These are phyloP conservation scores for Ogataea polymorpha DNA, from an alignment of 805 yeast genomes.

Conservation along the genomic window DNA sequence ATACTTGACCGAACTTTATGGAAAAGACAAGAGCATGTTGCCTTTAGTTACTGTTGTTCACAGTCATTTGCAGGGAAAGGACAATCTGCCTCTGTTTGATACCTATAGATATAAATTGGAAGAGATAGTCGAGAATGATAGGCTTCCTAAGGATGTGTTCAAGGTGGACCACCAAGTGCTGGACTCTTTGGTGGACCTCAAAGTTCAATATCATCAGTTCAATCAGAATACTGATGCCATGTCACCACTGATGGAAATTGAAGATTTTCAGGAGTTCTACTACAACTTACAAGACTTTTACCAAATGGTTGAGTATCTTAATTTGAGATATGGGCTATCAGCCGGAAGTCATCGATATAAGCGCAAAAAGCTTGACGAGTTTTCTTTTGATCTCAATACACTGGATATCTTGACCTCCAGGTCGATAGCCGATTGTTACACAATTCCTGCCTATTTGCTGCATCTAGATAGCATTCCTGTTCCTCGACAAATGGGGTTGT, in stretches of 20 bases:
- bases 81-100: constrained; percentile 17
- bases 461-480: constrained; percentile 9
- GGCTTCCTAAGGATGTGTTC: constrained; percentile 11
- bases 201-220: constrained; percentile 9
- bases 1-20: constrained; percentile 18
- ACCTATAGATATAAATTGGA: constrained; percentile 18
- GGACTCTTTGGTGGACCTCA: constrained; percentile 10
- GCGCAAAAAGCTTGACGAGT: constrained; percentile 14
- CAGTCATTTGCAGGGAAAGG: constrained; percentile 11
- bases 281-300: constrained; percentile 7
- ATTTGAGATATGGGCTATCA: constrained; percentile 1
- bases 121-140: constrained; percentile 11
- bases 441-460: constrained; percentile 10
- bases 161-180: constrained; percentile 12
- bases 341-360: constrained; percentile 3
- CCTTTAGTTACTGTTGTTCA: constrained; percentile 17
- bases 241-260: constrained; percentile 3
- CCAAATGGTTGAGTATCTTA: constrained; percentile 13
- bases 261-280: constrained; percentile 7
- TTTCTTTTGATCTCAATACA: constrained; percentile 7
- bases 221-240: constrained; percentile 1
- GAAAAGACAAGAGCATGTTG: constrained; percentile 18
- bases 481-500: constrained; percentile 19
- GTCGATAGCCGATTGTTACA: constrained; percentile 13
- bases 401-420: constrained; percentile 11